Evolutionary conservation across 495 filamentous ascomycete genomes (phyloP).

Genomic region (Lasiosphaeriaceae sp.): DNA sequence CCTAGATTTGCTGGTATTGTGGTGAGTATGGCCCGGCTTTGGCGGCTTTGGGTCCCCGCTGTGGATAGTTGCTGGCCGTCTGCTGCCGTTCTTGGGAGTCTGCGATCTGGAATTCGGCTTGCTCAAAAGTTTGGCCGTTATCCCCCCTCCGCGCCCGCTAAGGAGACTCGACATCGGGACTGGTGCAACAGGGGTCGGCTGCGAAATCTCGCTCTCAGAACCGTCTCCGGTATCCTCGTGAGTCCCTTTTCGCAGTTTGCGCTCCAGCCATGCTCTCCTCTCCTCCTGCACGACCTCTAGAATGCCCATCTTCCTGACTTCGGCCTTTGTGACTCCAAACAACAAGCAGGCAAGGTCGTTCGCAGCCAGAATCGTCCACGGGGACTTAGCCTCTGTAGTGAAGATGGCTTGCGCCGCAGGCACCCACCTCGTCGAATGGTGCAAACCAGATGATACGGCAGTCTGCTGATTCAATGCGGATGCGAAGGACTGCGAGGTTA

Average conservation of each 20-base stretch:
- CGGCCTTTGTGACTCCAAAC: constrained; percentile 90
- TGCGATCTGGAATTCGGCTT: constrained; percentile 74
- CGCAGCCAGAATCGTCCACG: constrained; percentile 95
- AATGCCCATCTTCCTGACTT: constrained; percentile 92
- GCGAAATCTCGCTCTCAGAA: constrained; percentile 39
- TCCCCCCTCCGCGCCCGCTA: constrained; percentile 63
- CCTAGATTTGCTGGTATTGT: constrained; percentile 70
- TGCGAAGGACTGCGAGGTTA: constrained; percentile 35
- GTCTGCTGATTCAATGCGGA: constrained; percentile 26
- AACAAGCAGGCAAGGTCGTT: constrained; percentile 95
- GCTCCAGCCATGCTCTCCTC: constrained; percentile 81
- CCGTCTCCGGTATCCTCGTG: constrained; percentile 40
- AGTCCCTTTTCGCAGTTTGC: constrained; percentile 62
- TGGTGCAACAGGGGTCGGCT: constrained; percentile 44
- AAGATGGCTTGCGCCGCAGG: constrained; percentile 95
- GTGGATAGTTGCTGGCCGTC: constrained; percentile 69
- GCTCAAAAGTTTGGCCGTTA: constrained; percentile 81
- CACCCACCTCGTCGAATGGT: constrained; percentile 84
- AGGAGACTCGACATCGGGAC: constrained; percentile 48
- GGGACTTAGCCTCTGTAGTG: constrained; percentile 78
- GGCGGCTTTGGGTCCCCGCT: constrained; percentile 63
- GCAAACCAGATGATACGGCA: constrained; percentile 47
- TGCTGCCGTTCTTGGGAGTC: constrained; percentile 36
- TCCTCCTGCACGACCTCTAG: constrained; percentile 90
- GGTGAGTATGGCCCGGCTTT: constrained; percentile 48